Evolutionary conservation across 2,329 filamentous ascomycete genomes (phyloP).

Genomic region (Chrysosporium keratinophilum): DNA sequence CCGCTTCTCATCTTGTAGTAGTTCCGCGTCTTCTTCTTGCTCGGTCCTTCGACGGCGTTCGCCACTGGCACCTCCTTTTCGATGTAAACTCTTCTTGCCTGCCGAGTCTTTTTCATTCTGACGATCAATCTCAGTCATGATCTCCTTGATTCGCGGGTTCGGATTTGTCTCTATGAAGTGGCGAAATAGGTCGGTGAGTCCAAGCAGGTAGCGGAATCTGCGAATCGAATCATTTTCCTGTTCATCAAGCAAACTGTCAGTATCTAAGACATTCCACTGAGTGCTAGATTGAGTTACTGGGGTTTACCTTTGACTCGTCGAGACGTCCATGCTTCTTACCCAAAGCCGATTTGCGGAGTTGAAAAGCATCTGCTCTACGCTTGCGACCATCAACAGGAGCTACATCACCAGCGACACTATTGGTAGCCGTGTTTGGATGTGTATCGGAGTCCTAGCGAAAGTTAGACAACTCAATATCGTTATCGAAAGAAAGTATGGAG

Average conservation of each 20-base stretch:
- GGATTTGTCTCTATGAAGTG: slow-evolving; percentile 98
- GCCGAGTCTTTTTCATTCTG: slow-evolving; percentile 69
- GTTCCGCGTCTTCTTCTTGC: slow-evolving; percentile 92
- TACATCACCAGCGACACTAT: slow-evolving; percentile 71
- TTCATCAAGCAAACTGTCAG: slow-evolving; percentile 14
- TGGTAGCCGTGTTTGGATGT: slow-evolving; percentile 59
- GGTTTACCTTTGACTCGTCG: slow-evolving; percentile 73
- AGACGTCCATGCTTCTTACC: slow-evolving; percentile 89
- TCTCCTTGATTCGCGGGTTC: slow-evolving; percentile 85
- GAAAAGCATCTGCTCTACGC: slow-evolving; percentile 74
- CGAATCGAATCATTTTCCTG: slow-evolving; percentile 92
- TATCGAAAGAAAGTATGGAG: neutral
- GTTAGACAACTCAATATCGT: slow-evolving; percentile 6
- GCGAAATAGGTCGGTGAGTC: slow-evolving; percentile 90
- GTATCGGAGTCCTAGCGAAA: slow-evolving; percentile 50
- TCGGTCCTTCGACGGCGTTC: slow-evolving; percentile 80
- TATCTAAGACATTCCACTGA: neutral
- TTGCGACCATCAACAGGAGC: slow-evolving; percentile 63
- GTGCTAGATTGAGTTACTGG: neutral
- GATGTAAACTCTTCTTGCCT: slow-evolving; percentile 61
- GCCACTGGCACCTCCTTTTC: slow-evolving; percentile 72
- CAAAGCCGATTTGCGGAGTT: slow-evolving; percentile 82
- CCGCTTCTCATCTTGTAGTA: slow-evolving; percentile 73
- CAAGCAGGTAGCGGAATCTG: slow-evolving; percentile 86
- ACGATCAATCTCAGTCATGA: slow-evolving; percentile 88